Base-by-base conservation (phyloP, 768 basidiomycete genomes). In the Crassisporium funariophilum region DNA sequence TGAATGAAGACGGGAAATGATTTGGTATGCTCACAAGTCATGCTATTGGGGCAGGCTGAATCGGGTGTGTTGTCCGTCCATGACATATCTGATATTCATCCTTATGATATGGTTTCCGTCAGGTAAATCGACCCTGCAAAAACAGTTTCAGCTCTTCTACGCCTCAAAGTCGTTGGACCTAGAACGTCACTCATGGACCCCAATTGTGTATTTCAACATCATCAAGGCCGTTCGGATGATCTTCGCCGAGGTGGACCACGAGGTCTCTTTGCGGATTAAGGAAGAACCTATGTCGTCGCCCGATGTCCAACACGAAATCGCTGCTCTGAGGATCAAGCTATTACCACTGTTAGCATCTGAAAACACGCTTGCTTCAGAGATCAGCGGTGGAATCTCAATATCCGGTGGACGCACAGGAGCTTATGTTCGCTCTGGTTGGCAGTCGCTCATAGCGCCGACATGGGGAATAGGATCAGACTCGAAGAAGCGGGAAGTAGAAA, bases 51-150 rank as follows among this genome's bases (percentile, higher is more conserved):
- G 13, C 88, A 91, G 59, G 86, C 88, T 49, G 88, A 88, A 63
- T 82, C 82, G 40, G 78, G 78, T 70, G 57, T 38, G 59, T 17
- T 37, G 4, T 3, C 19, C 21, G 44, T 29, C 5, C 35, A 35
- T 20, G 36, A 24, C 21, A 12, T 35, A 19, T 10, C 25, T 17
- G 17, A 41, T 16, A 24, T 29, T 35, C 22, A 16, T 24, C 21
- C 29, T 12, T 12, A n/a, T 31, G 6, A 35, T 20, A 17, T 6
- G 16, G 20, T 23, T 3, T 25, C 16, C 16, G 10, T 25, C 41
- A 68, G 88, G 88, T 27, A 92, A 92, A 66, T 89, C 88, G 2
- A 91, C 90, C 2, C 74, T 91, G 10, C 86, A 86, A 59, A 91
- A 91, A 59, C 88, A 91, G 63, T 88, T 91, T 58, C 88, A 91